Conservation (phyloP, 495 filamentous ascomycete species). For the Penicillium coffeae region DNA sequence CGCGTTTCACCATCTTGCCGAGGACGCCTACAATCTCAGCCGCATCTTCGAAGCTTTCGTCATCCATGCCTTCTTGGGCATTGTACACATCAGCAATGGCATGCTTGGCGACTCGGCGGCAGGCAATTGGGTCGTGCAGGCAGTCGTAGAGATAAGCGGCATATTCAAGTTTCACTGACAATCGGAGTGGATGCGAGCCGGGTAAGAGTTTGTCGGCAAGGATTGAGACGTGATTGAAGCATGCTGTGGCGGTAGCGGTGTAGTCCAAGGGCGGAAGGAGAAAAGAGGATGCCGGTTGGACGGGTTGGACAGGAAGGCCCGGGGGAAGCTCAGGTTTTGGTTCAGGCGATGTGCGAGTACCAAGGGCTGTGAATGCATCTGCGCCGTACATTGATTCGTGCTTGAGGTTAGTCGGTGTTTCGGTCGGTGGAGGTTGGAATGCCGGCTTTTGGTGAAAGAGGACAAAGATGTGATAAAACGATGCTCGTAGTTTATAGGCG, state of each 20-base stretch:
- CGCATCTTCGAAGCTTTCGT: slow-evolving; percentile 79
- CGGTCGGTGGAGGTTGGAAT: slow-evolving; percentile 44
- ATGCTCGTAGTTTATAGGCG: slow-evolving; percentile 84
- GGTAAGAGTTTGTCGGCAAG: slow-evolving; percentile 72
- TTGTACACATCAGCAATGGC: slow-evolving; percentile 90
- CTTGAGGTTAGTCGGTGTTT: slow-evolving; percentile 24
- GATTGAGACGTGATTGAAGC: slow-evolving; percentile 73
- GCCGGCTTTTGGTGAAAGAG: slow-evolving; percentile 82
- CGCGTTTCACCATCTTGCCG: slow-evolving; percentile 74
- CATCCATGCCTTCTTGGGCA: slow-evolving; percentile 84
- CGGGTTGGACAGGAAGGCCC: slow-evolving; percentile 44
- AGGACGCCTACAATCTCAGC: slow-evolving; percentile 70
- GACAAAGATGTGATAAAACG: slow-evolving; percentile 95
- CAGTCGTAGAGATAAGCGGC: slow-evolving; percentile 95
- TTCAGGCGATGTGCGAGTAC: neutral
- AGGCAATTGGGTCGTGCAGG: slow-evolving; percentile 71
- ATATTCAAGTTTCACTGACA: slow-evolving; percentile 90
- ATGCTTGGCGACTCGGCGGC: slow-evolving; percentile 69
- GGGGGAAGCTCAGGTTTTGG: slow-evolving; percentile 28
- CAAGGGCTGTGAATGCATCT: slow-evolving; percentile 13
- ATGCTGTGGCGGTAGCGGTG: slow-evolving; percentile 71
- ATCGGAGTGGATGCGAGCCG: slow-evolving; percentile 82
- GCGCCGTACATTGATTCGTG: slow-evolving; percentile 28
- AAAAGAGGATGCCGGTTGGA: slow-evolving; percentile 56
- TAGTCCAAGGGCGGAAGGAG: slow-evolving; percentile 79